Evolutionary conservation across 805 yeast species (phyloP), one percentile per base, ranked within the genome.

Genomic region (Ogataea nakhonphanomensis): DNA sequence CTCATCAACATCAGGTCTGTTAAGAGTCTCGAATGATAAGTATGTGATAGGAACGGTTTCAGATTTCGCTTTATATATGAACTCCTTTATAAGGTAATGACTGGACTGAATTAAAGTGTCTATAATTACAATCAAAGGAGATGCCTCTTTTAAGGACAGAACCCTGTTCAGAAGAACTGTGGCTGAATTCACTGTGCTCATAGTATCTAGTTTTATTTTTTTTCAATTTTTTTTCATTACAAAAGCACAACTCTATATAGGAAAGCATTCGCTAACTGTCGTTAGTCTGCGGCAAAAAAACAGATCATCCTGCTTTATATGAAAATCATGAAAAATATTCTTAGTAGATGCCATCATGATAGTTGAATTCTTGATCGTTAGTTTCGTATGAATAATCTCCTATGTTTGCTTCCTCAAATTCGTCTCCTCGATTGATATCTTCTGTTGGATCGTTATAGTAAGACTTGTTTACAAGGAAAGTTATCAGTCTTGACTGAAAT

Each of bases 91-190:
- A 9, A 90, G 59, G 33, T 66, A 53, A 23, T 64, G 50, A 0
- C 88, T 77, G 0, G 93, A 76, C 58, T 90, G 96, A 0, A 73
- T 66, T 8, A 88, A 61, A 1, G 84, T 71, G 58, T 93, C 98
- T 7, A 76, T 55, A 4, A 84, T 67, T 4, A 91, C 67, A 3
- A 87, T 59, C 39, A 91, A 75, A 0, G 95, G 95, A 0, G 91
- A 74, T 15, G 62, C 61, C 53, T 93, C 98, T 48, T 81, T 84
- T 37, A 86, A 64, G 3, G 79, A 62, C 3, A 93, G 60, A 6
- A 87, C 66, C 43, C 98, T 66, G 33, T 73, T 78, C 41, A 90
- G 66, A 5, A 89, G 66, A 24, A 83, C 81, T n/a, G 73, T 46
- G 30, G 66, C 56, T 3, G 65, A 59, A 7, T 63, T 60, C 7